These are phyloP conservation scores for Ziziphus jujuba DNA, from an alignment of 306 rosid species.

Conservation along the genomic window DNA sequence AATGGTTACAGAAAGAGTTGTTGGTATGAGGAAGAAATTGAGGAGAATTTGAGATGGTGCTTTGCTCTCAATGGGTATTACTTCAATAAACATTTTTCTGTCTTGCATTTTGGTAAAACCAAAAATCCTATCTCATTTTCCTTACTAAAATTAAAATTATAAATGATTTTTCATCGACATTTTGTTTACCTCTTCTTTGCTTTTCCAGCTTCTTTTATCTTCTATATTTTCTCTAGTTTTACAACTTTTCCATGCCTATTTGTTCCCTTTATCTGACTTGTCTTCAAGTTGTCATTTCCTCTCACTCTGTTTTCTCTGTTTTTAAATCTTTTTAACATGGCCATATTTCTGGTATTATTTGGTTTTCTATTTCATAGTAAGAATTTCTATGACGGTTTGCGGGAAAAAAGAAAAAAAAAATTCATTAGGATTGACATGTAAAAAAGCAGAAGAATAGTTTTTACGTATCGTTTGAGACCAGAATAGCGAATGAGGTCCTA, in stretches of 20 bases:
- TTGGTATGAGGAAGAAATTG: slow-evolving; percentile 98
- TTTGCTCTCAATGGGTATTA: slow-evolving; percentile 89
- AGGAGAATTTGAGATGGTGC: slow-evolving; percentile 92
- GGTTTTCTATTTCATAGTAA: neutral
- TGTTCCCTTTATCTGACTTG: no score
- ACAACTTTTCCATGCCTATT: neutral
- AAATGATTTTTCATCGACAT: neutral
- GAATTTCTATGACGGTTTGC: no score
- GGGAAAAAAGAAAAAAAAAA: neutral
- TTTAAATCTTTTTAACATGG: no score
- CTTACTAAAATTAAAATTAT: neutral
- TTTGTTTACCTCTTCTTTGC: neutral
- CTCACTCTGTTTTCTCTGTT: no score
- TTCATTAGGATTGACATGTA: neutral
- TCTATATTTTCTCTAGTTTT: no score
- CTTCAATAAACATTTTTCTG: no score
- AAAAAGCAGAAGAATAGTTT: neutral
- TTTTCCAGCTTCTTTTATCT: no score
- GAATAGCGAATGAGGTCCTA: neutral
- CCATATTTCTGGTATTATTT: no score
- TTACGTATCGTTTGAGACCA: no score
- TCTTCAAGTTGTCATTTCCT: no score
- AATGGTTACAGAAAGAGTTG: slow-evolving; percentile 93
- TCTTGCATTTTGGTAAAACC: no score
- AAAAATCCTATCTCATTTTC: neutral